A percentile compares a stretch with the other conserved stretches of the same genome.
Conservation (phyloP, 768 basidiomycete genomes). For the Pisolithus albus region DNA sequence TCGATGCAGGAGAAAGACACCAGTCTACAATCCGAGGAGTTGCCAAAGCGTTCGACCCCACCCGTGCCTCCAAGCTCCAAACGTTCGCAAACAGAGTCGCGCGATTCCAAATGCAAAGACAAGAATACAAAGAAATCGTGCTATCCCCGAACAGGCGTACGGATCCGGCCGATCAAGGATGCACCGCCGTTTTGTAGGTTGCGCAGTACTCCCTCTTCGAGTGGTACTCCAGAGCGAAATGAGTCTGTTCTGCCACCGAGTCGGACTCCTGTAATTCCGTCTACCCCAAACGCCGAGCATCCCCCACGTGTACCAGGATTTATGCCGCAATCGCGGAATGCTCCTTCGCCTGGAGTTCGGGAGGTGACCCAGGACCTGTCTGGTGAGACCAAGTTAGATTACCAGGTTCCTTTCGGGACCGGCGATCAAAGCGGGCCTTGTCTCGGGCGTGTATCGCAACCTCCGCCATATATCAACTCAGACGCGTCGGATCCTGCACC, state of each 20-base stretch:
- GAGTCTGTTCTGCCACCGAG: constrained; percentile 5
- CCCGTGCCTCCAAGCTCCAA: neutral
- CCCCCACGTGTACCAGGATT: constrained; percentile 9
- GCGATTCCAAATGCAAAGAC: constrained; percentile 29
- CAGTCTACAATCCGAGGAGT: constrained; percentile 9
- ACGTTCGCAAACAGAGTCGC: constrained; percentile 8
- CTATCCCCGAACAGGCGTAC: constrained; percentile 42
- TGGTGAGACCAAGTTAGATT: constrained; percentile 15
- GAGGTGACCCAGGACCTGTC: constrained; percentile 9
- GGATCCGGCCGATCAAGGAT: constrained; percentile 37
- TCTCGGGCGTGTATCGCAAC: constrained; percentile 11
- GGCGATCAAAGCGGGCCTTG: constrained; percentile 13
- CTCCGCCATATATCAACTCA: constrained; percentile 8
- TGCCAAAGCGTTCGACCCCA: constrained; percentile 10
- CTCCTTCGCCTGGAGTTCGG: neutral
- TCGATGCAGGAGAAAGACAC: neutral
- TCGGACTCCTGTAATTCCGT: constrained; percentile 7
- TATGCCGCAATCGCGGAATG: constrained; percentile 3
- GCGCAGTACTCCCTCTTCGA: neutral
- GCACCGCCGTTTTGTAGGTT: constrained; percentile 15
- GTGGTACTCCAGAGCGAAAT: constrained; percentile 9
- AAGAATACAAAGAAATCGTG: constrained; percentile 36
- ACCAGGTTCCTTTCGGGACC: constrained; percentile 17
- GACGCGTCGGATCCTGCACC: constrained; percentile 6
- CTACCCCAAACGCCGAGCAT: constrained; percentile 10